Evolutionary conservation across 345 rosid genomes (phyloP).

Genomic region (Melaleuca quinquenervia): DNA sequence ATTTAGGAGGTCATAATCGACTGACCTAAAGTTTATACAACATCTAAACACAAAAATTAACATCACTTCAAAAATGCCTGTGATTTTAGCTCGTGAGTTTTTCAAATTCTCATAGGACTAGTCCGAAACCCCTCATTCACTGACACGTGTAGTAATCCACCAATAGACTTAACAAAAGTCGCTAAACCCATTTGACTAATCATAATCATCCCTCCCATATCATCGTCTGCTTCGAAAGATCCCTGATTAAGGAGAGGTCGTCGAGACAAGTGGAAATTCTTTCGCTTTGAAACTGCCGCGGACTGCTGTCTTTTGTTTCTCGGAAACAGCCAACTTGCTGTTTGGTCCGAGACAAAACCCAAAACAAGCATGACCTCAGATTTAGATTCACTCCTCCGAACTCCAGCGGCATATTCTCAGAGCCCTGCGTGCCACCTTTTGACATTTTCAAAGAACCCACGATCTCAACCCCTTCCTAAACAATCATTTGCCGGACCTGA

Average conservation of each 20-base stretch:
- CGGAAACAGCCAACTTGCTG: not conserved
- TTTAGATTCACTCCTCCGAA: not conserved
- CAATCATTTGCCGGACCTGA: not conserved
- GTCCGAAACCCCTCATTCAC: too few species aligned
- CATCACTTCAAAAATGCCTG: too few species aligned
- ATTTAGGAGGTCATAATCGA: too few species aligned
- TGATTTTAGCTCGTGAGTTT: too few species aligned
- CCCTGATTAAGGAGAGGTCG: not conserved
- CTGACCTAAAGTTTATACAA: too few species aligned
- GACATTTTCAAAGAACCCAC: not conserved
- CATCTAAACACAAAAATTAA: too few species aligned
- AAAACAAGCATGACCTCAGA: not conserved
- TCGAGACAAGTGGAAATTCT: not conserved
- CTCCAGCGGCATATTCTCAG: not conserved
- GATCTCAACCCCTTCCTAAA: not conserved
- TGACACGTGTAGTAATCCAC: too few species aligned
- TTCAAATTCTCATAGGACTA: too few species aligned
- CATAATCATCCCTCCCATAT: not conserved
- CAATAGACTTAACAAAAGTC: not conserved
- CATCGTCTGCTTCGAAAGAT: not conserved
- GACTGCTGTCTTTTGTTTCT: not conserved
- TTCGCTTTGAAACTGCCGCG: not conserved
- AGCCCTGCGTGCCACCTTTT: not conserved
- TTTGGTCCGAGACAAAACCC: not conserved
- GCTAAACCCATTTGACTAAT: not conserved